Evolutionary conservation across 164 flowering plant genomes (phyloP).

Genomic region (Umbellularia californica): DNA sequence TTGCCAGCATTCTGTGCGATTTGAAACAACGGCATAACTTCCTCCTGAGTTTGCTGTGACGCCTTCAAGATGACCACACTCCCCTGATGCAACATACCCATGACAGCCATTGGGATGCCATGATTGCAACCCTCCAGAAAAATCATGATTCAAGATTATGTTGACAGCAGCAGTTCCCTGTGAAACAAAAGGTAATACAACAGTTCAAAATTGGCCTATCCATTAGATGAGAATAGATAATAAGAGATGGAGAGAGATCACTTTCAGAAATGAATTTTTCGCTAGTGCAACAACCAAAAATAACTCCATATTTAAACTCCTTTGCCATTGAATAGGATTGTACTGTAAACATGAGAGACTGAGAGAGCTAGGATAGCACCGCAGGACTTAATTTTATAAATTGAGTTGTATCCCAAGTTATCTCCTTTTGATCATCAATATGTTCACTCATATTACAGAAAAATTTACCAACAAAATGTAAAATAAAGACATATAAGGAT

Average conservation of each 20-base stretch:
- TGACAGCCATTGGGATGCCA: conserved; percentile 77
- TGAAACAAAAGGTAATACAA: background rate
- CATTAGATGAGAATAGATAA: background rate
- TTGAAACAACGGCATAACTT: conserved; percentile 56
- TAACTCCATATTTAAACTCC: background rate
- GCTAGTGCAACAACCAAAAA: background rate
- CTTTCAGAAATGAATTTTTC: background rate
- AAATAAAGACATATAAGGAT: too few relatives aligned
- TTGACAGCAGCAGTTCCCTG: conserved; percentile 18
- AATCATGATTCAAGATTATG: conserved; percentile 68
- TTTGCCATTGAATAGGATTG: background rate
- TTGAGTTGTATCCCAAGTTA: too few relatives aligned
- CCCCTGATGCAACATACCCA: conserved; percentile 51
- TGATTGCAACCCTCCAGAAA: conserved; percentile 56
- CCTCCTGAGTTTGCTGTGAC: conserved; percentile 24
- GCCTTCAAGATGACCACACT: conserved; percentile 30
- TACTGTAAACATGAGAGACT: background rate
- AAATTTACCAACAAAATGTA: too few relatives aligned
- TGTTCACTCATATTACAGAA: too few relatives aligned
- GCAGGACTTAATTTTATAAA: too few relatives aligned
- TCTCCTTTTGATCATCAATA: too few relatives aligned
- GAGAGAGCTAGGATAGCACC: background rate
- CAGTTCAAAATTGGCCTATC: background rate
- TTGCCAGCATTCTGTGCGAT: conserved; percentile 77
- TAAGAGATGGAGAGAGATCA: background rate